Evolutionary conservation across 2,329 filamentous ascomycete species (phyloP), one percentile per base, ranked within the genome.

Genomic region (Botrytis tulipae): DNA sequence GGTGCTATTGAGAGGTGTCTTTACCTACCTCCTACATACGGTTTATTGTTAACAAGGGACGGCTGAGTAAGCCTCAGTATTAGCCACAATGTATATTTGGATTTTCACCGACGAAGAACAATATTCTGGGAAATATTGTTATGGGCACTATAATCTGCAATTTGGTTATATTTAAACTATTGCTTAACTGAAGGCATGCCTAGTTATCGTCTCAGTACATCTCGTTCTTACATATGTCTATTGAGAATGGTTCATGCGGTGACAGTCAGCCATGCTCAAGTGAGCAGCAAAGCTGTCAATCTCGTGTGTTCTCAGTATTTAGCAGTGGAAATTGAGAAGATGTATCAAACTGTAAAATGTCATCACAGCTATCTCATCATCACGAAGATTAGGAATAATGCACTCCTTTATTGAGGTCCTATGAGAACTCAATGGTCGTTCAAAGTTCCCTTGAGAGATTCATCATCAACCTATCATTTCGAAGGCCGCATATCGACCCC

Each of bases 1-100:
- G 40, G 2, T 57, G 29, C 25, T 69, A 35, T 25, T 42, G 48
- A 68, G 65, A 68, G 48, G 48, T 69, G 66, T 69, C 66, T 37
- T 69, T 51, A 57, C 51, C 48, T 16, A 57, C 51, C 48, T 16
- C 18, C 22, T 48, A 29, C 16, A 18, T 54, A 32, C 7, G 29
- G 18, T 60, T 37, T 61, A 61, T 61, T 42, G 32, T 18, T 46
- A 32, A 32, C n/a, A 65, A 65, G 61, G 40, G 61, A 65, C 61
- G 61, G 61, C 40, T 46, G 40, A 46, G n/a, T 65, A 18, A 46
- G 61, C 61, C 61, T 8, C n/a, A 20, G 60, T 29, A 8, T 22
- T 42, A 65, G 61, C 61, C 61, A 65, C 61, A 65, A 54, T 22
- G 29, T 40, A 40, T 42, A n/a, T 62, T 42, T 63, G 4, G 3